These are phyloP conservation scores for Sugiyamaella neomexicana DNA, from an alignment of 1,139 yeast species.

Conservation along the genomic window DNA sequence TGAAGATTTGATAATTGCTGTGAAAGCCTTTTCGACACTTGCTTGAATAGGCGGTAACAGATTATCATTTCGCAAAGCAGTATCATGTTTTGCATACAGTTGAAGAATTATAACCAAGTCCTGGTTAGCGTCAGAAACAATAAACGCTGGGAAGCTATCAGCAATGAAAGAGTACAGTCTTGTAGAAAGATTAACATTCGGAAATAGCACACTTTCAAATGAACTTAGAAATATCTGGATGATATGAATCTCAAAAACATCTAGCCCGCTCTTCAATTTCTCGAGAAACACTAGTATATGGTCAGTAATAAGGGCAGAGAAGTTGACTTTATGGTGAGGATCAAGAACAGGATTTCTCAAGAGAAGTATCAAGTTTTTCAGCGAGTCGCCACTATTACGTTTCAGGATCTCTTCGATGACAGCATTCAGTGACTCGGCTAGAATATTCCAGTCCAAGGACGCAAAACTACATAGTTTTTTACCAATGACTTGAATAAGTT, in stretches of 20 bases:
- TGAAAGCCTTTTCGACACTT: conserved; percentile 23
- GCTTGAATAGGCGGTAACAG: conserved; percentile 19
- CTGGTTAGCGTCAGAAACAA: conserved; percentile 26
- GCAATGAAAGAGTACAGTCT: conserved; percentile 18
- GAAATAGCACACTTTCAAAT: conserved; percentile 20
- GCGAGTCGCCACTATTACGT: conserved; percentile 1
- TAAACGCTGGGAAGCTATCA: conserved; percentile 23
- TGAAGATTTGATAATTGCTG: conserved; percentile 26
- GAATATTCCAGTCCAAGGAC: conserved; percentile 5
- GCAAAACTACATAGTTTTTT: conserved; percentile 26
- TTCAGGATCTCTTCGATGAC: conserved; percentile 6
- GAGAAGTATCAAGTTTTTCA: conserved; percentile 2
- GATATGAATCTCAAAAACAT: conserved; percentile 23
- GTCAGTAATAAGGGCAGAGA: background rate
- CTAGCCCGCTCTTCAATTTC: conserved; percentile 11
- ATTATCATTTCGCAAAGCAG: conserved; percentile 10
- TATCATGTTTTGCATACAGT: conserved; percentile 2
- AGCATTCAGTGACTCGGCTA: background rate
- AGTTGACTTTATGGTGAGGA: background rate
- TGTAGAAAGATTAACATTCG: background rate
- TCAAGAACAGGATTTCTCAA: background rate
- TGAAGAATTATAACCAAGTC: conserved; percentile 22
- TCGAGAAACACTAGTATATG: background rate
- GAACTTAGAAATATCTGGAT: conserved; percentile 19
- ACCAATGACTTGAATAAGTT: conserved; percentile 26